These are phyloP conservation scores for Trypanosoma scelopori DNA, from an alignment of 208 protist genomes.

Conservation along the genomic window DNA sequence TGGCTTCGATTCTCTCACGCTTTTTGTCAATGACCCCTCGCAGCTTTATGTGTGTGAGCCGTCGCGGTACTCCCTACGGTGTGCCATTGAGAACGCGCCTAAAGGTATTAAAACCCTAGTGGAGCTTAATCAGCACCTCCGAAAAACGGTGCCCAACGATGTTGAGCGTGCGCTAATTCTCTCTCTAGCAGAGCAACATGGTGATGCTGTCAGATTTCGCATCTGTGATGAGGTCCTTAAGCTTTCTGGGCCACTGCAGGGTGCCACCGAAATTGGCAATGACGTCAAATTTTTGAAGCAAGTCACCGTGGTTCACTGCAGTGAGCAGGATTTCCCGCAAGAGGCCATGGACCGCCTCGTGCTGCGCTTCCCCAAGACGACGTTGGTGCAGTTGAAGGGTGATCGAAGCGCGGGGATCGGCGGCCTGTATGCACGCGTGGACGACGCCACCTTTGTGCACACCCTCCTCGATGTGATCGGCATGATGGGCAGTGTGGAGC, in stretches of 20 bases:
- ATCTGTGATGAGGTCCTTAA: slow-evolving; percentile 41
- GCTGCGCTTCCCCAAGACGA: slow-evolving; percentile 34
- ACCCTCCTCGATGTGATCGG: slow-evolving; percentile 43
- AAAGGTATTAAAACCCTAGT: slow-evolving; percentile 21
- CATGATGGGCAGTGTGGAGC: slow-evolving; percentile 36
- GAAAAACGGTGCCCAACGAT: slow-evolving; percentile 35
- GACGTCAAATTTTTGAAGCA: slow-evolving; percentile 35
- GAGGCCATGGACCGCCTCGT: slow-evolving; percentile 34
- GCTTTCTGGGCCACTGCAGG: slow-evolving; percentile 19
- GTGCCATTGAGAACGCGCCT: slow-evolving; percentile 33
- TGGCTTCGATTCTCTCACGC: slow-evolving; percentile 50
- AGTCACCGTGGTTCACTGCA: slow-evolving; percentile 46
- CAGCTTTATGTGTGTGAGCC: slow-evolving; percentile 51
- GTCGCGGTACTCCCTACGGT: slow-evolving; percentile 24
- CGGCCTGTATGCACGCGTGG: slow-evolving; percentile 12
- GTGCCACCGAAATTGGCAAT: slow-evolving; percentile 15
- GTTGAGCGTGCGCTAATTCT: slow-evolving; percentile 58
- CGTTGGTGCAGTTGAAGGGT: slow-evolving; percentile 36
- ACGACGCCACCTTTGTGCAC: slow-evolving; percentile 24
- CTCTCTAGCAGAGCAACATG: slow-evolving; percentile 38
- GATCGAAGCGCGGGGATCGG: slow-evolving; percentile 19
- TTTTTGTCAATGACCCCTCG: slow-evolving; percentile 54
- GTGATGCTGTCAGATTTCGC: slow-evolving; percentile 38
- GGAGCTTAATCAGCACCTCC: slow-evolving; percentile 50
- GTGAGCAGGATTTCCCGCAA: slow-evolving; percentile 10